These are phyloP conservation scores for Tolypocladium ophioglossoides DNA, from an alignment of 2,329 filamentous ascomycete genomes.

Conservation along the genomic window DNA sequence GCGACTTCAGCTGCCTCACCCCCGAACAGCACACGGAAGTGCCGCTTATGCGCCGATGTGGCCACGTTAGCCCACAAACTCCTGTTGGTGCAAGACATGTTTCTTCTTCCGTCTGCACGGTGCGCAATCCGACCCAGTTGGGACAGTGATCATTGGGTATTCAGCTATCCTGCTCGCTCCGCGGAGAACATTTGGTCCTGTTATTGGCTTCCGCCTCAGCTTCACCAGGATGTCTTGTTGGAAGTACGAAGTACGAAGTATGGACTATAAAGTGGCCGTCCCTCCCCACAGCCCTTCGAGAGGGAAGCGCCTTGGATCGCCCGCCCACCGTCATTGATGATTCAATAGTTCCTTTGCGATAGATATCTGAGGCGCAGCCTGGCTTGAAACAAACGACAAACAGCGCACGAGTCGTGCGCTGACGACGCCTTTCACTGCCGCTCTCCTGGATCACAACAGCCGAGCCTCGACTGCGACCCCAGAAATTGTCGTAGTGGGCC, in stretches of 20 bases:
- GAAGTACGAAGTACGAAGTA: neutral
- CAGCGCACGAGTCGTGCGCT: neutral
- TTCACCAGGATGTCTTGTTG: neutral
- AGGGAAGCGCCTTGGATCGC: neutral
- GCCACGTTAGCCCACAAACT: neutral
- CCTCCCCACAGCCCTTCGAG: neutral
- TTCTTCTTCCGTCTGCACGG: neutral
- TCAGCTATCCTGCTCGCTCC: neutral
- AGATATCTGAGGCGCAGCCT: neutral
- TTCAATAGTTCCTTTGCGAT: neutral
- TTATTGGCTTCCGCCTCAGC: neutral
- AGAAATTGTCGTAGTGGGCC: neutral
- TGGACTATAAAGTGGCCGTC: too few species aligned
- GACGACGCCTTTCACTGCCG: neutral
- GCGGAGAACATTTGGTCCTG: neutral
- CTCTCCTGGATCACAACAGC: neutral
- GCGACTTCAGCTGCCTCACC: too few species aligned
- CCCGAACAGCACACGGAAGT: too few species aligned
- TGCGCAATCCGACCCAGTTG: neutral
- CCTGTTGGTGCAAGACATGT: neutral
- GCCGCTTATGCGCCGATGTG: neutral
- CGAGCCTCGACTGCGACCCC: neutral
- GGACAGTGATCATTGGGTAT: neutral
- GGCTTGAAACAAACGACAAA: neutral
- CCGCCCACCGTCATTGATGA: neutral